These are phyloP conservation scores for Corylus heterophylla DNA, from an alignment of 306 rosid genomes.

Conservation along the genomic window DNA sequence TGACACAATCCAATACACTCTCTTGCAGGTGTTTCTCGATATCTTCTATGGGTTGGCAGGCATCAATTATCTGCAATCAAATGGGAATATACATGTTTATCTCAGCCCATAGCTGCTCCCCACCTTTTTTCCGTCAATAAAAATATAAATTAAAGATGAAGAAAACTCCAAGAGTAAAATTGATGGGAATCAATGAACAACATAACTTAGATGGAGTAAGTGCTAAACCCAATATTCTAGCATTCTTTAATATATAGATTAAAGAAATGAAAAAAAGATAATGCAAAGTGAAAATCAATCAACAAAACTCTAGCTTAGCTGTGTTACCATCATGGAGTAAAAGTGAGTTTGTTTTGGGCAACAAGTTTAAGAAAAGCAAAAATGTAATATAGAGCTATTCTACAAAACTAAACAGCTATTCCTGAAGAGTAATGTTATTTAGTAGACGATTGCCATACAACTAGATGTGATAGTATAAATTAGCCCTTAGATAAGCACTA, in stretches of 20 bases:
- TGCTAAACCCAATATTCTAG: background rate
- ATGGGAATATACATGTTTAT: background rate
- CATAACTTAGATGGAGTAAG: too few relatives aligned
- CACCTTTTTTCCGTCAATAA: too few relatives aligned
- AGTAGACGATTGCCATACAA: too few relatives aligned
- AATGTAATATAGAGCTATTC: background rate
- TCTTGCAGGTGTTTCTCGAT: constrained; percentile 74
- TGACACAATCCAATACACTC: constrained; percentile 50
- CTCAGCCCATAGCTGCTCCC: too few relatives aligned
- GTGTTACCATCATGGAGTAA: background rate
- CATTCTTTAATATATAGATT: background rate
- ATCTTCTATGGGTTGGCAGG: constrained; percentile 67
- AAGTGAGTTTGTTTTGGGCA: background rate
- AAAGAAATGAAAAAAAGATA: background rate
- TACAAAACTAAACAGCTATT: constrained; percentile 1
- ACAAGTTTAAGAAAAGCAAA: constrained; percentile 9
- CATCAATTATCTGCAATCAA: constrained; percentile 70
- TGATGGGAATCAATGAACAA: too few relatives aligned
- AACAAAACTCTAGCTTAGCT: background rate
- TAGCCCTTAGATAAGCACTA: too few relatives aligned
- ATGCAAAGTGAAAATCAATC: background rate
- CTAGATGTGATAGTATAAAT: too few relatives aligned
- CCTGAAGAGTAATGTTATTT: too few relatives aligned
- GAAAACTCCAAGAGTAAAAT: too few relatives aligned
- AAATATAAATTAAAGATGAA: background rate